Conservation (phyloP, 2,329 filamentous ascomycete genomes). For the Elsinoe australis region DNA sequence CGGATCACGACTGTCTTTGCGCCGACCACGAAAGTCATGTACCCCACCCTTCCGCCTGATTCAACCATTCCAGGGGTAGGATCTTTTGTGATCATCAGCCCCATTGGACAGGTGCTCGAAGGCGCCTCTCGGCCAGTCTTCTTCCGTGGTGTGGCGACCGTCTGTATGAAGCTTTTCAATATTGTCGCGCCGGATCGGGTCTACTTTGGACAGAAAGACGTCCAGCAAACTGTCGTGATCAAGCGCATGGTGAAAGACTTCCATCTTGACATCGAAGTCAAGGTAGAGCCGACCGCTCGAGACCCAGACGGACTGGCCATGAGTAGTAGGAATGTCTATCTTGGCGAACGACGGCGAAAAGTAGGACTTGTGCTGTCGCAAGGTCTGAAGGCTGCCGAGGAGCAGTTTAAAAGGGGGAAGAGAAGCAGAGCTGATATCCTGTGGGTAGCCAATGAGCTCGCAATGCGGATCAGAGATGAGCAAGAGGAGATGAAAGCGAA, state of each 20-base stretch:
- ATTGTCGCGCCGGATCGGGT: slow-evolving; percentile 69
- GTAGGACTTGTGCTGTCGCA: slow-evolving; percentile 65
- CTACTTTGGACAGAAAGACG: slow-evolving; percentile 96
- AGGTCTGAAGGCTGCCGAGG: slow-evolving; percentile 63
- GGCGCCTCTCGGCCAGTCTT: slow-evolving; percentile 84
- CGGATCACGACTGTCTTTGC: slow-evolving; percentile 78
- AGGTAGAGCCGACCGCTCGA: slow-evolving; percentile 65
- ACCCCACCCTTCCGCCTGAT: slow-evolving; percentile 69
- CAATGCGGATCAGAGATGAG: slow-evolving; percentile 47
- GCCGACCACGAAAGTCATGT: slow-evolving; percentile 75
- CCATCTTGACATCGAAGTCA: slow-evolving; percentile 65
- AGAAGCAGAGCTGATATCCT: slow-evolving; percentile 59
- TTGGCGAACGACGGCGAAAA: slow-evolving; percentile 64
- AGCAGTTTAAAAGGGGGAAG: slow-evolving; percentile 51
- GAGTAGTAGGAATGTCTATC: slow-evolving; percentile 89
- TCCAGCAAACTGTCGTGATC: slow-evolving; percentile 91
- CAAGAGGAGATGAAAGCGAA: slow-evolving; percentile 55
- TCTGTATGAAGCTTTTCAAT: slow-evolving; percentile 91
- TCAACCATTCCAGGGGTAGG: slow-evolving; percentile 68
- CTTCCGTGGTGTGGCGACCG: slow-evolving; percentile 90
- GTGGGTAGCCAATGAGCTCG: slow-evolving; percentile 57
- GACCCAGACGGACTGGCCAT: slow-evolving; percentile 78
- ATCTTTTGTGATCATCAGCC: slow-evolving; percentile 86
- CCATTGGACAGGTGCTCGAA: slow-evolving; percentile 72
- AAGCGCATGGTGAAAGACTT: slow-evolving; percentile 82